phyloP scores from a whole-genome alignment of 371 early-diverging fungal genomes.

The Actinomucor elegans region DNA sequence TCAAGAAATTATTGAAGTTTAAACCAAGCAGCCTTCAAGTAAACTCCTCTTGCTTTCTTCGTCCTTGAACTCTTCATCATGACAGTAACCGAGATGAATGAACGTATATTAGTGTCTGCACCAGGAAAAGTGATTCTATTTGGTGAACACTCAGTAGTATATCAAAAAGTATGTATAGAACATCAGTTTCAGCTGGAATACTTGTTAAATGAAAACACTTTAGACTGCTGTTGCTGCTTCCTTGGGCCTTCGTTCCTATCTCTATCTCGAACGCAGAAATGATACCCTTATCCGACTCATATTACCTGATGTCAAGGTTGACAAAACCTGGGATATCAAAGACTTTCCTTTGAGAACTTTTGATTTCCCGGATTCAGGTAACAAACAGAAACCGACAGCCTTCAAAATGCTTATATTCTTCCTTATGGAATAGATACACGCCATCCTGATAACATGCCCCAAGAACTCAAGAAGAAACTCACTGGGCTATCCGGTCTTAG shows the following conservation, averaged over 20 bases:
- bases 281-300: slow-evolving; percentile 39
- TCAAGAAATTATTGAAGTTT: background rate
- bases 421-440: slow-evolving; percentile 20
- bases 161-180: slow-evolving; percentile 74
- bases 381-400: background rate
- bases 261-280: slow-evolving; percentile 47
- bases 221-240: slow-evolving; percentile 73
- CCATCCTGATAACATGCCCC: slow-evolving; percentile 42
- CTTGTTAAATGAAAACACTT: no score
- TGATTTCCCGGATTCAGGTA: slow-evolving; percentile 24
- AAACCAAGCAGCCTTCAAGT: background rate
- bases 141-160: slow-evolving; percentile 98
- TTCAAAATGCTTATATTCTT: no score
- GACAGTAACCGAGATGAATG: slow-evolving; percentile 7
- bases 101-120: slow-evolving; percentile 60
- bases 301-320: slow-evolving; percentile 55
- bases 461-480: slow-evolving; percentile 17
- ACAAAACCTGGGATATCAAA: slow-evolving; percentile 36
- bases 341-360: slow-evolving; percentile 30
- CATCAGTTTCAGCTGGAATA: no score
- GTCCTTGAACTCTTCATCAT: slow-evolving; percentile 6
- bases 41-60: background rate
- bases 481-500: slow-evolving; percentile 10
- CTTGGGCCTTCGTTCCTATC: slow-evolving; percentile 66
- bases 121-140: slow-evolving; percentile 97